These are phyloP conservation scores for Myriosclerotinia curreyana DNA, from an alignment of 2,329 filamentous ascomycete species.

Conservation along the genomic window DNA sequence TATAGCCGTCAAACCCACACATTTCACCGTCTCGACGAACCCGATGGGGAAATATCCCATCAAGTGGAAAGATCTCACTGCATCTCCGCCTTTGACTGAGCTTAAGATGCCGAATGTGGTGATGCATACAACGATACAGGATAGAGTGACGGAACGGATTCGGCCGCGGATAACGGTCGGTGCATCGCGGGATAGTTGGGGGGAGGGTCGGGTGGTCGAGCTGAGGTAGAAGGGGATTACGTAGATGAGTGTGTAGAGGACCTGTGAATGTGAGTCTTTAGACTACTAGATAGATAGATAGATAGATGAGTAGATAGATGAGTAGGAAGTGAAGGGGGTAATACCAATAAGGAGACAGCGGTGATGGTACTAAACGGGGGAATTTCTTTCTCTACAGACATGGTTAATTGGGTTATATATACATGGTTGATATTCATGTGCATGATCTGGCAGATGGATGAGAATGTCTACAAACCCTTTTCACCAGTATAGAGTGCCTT, in stretches of 20 bases:
- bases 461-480: constrained; percentile 29
- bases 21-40: constrained; percentile 58
- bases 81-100: constrained; percentile 48
- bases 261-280: constrained; percentile 44
- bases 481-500: constrained; percentile 32
- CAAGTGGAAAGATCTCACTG: constrained; percentile 58
- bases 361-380: constrained; percentile 32
- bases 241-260: constrained; percentile 83
- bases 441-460: constrained; percentile 2
- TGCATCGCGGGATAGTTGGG: constrained; percentile 76
- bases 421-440: not conserved
- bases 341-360: constrained; percentile 34
- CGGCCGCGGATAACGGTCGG: constrained; percentile 85
- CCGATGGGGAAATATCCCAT: constrained; percentile 81
- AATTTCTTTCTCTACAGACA: constrained; percentile 30
- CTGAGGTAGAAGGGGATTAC: constrained; percentile 89
- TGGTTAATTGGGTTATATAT: constrained; percentile 9
- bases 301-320: not conserved
- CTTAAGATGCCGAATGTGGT: constrained; percentile 66
- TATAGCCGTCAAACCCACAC: constrained; percentile 68
- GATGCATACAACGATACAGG: constrained; percentile 65
- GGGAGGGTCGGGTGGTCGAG: constrained; percentile 72
- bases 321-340: not conserved
- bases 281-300: not conserved
- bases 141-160: constrained; percentile 74